phyloP scores from a whole-genome alignment of 441 rosid species.

The Erysimum cheiri region DNA sequence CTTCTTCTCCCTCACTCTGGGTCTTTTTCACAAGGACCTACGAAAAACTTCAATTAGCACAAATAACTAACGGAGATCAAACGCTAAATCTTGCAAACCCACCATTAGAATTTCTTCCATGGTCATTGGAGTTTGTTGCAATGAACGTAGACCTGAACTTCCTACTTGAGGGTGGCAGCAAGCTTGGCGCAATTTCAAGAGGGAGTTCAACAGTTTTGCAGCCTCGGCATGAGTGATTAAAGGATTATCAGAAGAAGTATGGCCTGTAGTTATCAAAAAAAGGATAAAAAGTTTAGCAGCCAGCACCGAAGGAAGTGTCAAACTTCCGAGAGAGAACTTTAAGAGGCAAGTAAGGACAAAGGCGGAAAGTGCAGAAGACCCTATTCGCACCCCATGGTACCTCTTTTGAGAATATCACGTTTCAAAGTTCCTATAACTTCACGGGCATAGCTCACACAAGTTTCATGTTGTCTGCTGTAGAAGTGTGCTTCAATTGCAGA shows the following conservation, averaged over 20 bases:
- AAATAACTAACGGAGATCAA: constrained; percentile 29
- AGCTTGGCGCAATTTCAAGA: constrained; percentile 99
- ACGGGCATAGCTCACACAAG: constrained; percentile 85
- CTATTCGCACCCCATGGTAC: constrained; percentile 56
- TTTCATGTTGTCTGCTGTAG: constrained; percentile 97
- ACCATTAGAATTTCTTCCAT: constrained; percentile 97
- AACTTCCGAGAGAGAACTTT: constrained; percentile 3
- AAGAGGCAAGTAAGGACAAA: constrained; percentile 30
- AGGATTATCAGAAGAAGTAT: constrained; percentile 56
- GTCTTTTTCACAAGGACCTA: constrained; percentile 97
- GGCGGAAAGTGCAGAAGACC: constrained; percentile 40
- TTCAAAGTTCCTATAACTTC: constrained; percentile 90
- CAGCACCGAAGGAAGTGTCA: constrained; percentile 32
- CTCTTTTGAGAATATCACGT: constrained; percentile 79
- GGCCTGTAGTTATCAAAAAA: constrained; percentile 50
- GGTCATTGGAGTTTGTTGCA: constrained; percentile 95
- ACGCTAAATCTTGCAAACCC: constrained; percentile 33
- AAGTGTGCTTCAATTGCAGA: constrained; percentile 96
- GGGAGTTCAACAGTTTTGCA: constrained; percentile 86
- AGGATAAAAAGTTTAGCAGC: constrained; percentile 17
- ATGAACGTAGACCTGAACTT: constrained; percentile 89
- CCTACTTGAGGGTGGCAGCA: constrained; percentile 99
- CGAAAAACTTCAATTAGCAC: constrained; percentile 41
- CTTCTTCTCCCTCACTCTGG: constrained; percentile 93
- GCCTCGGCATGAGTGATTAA: constrained; percentile 85